These are phyloP conservation scores for Fusarium fujikuroi DNA, from an alignment of 2,329 filamentous ascomycete species.

Conservation along the genomic window DNA sequence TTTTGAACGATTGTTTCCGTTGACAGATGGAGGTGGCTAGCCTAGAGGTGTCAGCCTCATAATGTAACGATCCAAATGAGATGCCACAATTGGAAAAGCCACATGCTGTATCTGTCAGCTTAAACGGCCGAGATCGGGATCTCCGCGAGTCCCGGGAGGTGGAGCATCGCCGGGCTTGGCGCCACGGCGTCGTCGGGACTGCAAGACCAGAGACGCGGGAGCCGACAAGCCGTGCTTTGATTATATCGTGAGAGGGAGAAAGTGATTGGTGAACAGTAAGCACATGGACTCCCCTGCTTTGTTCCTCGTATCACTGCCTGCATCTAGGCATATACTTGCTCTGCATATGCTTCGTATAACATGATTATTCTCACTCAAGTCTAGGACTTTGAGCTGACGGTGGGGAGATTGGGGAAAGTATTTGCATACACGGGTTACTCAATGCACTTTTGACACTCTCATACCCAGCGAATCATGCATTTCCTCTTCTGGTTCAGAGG, in stretches of 20 bases:
- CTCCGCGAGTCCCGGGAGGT: constrained; percentile 1
- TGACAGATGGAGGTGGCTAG: constrained; percentile 8
- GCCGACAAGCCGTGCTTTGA: not conserved
- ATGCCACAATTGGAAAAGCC: not conserved
- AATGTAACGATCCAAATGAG: constrained; percentile 24
- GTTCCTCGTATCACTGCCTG: constrained; percentile 17
- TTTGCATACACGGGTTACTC: constrained; percentile 5
- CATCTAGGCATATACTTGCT: not conserved
- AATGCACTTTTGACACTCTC: not conserved
- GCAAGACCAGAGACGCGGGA: not conserved
- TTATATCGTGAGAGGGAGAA: not conserved
- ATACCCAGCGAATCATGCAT: not conserved
- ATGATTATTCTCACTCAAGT: not conserved
- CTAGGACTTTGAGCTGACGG: constrained; percentile 9
- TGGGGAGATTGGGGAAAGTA: constrained; percentile 3
- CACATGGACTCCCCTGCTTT: constrained; percentile 11
- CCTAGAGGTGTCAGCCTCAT: constrained; percentile 17
- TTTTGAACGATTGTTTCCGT: not conserved
- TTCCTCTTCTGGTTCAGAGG: not conserved
- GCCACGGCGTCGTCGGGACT: constrained; percentile 29
- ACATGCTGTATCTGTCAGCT: not conserved
- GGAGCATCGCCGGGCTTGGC: constrained; percentile 28
- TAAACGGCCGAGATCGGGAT: constrained; percentile 9
- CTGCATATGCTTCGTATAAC: not conserved
- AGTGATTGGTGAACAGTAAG: constrained; percentile 3